phyloP scores from a whole-genome alignment of 1,284 basidiomycete species.

The Termitomyces sp. region DNA sequence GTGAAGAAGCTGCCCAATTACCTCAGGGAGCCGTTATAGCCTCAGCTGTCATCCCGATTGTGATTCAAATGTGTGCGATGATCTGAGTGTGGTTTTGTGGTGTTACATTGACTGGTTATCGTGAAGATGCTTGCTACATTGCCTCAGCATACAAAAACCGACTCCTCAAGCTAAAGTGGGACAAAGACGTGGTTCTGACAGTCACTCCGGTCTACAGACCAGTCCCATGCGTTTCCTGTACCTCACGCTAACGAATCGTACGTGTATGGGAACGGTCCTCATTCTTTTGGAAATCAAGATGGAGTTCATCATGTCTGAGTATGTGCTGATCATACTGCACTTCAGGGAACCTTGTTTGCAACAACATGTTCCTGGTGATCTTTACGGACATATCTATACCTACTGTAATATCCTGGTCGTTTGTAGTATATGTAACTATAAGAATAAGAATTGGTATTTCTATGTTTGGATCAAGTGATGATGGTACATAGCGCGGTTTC shows the following conservation, averaged over 20 bases:
- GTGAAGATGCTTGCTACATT: background rate
- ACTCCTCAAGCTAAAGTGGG: background rate
- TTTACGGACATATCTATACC: background rate
- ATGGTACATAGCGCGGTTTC: slow-evolving; percentile 13
- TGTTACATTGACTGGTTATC: background rate
- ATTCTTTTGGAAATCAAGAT: background rate
- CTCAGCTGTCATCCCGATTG: background rate
- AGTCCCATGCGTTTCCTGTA: background rate
- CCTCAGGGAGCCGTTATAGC: background rate
- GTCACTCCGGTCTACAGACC: background rate
- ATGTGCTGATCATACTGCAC: background rate
- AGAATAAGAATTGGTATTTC: background rate
- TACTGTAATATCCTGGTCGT: background rate
- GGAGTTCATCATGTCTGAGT: background rate
- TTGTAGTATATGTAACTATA: no score
- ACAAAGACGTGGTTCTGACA: background rate
- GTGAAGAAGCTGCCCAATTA: background rate
- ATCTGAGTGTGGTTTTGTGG: background rate
- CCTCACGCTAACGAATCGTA: background rate
- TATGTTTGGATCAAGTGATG: slow-evolving; percentile 15
- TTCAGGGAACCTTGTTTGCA: background rate
- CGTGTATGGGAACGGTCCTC: background rate
- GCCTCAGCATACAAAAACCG: background rate
- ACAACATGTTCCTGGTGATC: background rate
- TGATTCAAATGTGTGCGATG: background rate